Conservation (phyloP, 257 asterid species). For the Ocimum tenuiflorum region DNA sequence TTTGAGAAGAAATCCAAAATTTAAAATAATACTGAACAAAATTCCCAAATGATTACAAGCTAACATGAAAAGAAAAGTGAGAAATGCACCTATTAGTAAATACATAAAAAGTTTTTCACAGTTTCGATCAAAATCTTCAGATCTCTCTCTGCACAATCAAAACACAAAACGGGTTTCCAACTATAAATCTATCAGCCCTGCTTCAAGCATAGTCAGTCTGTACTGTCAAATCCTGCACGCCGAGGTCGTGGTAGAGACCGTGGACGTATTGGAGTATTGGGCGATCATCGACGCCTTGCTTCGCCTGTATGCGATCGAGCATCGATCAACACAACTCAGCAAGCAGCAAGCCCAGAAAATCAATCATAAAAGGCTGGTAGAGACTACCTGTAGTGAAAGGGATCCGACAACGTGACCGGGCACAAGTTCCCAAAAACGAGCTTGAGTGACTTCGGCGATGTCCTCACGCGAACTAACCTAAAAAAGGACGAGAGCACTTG, state of each 20-base stretch:
- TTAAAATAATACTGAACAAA: background rate
- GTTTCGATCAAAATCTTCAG: background rate
- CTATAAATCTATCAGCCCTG: background rate
- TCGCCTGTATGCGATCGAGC: conserved; percentile 43
- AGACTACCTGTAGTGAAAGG: conserved; percentile 60
- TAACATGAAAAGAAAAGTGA: background rate
- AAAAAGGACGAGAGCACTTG: no score
- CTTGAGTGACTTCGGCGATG: conserved; percentile 63
- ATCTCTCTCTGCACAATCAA: background rate
- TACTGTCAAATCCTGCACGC: conserved; percentile 76
- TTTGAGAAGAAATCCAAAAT: no score
- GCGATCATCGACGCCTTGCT: conserved; percentile 60
- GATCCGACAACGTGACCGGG: conserved; percentile 90
- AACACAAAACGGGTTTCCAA: background rate
- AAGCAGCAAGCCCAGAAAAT: background rate
- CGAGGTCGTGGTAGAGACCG: conserved; percentile 73
- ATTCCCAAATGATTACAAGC: background rate
- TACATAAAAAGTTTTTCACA: background rate
- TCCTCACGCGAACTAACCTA: no score
- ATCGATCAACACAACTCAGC: background rate
- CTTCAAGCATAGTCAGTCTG: conserved; percentile 44
- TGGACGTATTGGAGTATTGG: conserved; percentile 63
- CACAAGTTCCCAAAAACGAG: conserved; percentile 87
- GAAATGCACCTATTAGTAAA: background rate
- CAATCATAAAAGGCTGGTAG: background rate